Conservation (phyloP, 805 yeast species). For the Candida michaelii region DNA sequence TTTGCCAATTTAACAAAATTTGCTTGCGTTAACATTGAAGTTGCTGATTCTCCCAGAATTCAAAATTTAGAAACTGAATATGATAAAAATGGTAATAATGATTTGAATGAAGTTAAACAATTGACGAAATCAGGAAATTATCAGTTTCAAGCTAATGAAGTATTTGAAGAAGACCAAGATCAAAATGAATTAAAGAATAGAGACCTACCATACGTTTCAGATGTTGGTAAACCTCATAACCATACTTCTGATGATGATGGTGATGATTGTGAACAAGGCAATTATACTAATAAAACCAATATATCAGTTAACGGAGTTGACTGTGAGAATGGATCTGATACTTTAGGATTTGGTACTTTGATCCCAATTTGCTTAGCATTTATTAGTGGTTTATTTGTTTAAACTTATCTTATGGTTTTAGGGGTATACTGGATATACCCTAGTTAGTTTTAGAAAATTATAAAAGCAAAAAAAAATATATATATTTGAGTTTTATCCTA, state of each 20-base stretch:
- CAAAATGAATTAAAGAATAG: slow-evolving; percentile 4
- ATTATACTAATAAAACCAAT: slow-evolving; percentile 14
- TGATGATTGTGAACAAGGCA: slow-evolving; percentile 9
- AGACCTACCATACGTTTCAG: slow-evolving; percentile 3
- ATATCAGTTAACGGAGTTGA: slow-evolving; percentile 11
- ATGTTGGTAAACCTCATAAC: slow-evolving; percentile 7
- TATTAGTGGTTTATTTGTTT: slow-evolving; percentile 10
- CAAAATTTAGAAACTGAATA: slow-evolving; percentile 19
- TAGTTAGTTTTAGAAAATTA: slow-evolving; percentile 2
- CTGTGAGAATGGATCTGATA: slow-evolving; percentile 13
- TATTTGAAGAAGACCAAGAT: slow-evolving; percentile 8
- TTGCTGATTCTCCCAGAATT: slow-evolving; percentile 20
- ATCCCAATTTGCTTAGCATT: slow-evolving; percentile 5
- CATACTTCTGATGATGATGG: slow-evolving; percentile 10
- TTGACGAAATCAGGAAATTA: slow-evolving; percentile 10
- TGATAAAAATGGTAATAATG: slow-evolving; percentile 11
- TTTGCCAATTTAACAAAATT: slow-evolving; percentile 53
- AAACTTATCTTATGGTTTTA: neutral
- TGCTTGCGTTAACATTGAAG: slow-evolving; percentile 61
- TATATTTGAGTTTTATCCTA: too few species aligned
- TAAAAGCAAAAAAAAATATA: slow-evolving; percentile 7
- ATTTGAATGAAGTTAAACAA: slow-evolving; percentile 12
- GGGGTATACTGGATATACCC: neutral
- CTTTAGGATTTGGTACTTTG: neutral
- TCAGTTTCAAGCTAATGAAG: slow-evolving; percentile 10